These are phyloP conservation scores for Aspergillus brasiliensis DNA, from an alignment of 2,329 filamentous ascomycete species.

Conservation along the genomic window DNA sequence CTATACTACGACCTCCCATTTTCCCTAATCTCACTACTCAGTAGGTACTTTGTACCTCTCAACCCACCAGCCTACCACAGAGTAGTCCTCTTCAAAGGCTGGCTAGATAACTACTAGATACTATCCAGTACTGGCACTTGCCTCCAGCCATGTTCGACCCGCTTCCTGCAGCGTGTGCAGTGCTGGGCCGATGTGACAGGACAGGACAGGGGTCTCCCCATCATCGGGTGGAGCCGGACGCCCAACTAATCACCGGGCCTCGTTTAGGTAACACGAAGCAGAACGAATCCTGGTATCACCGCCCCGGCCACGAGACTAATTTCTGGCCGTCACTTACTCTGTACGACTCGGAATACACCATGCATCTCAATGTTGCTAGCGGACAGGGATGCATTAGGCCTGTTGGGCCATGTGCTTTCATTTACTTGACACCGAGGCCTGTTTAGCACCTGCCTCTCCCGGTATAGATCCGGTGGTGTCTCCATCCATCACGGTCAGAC, in stretches of 20 bases:
- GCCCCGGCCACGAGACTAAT: conserved; percentile 4
- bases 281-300: background rate
- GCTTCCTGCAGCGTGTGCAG: background rate
- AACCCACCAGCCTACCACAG: too few species aligned
- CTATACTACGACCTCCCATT: too few species aligned
- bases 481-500: background rate
- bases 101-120: too few species aligned
- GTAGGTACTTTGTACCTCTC: too few species aligned
- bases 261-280: background rate
- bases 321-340: background rate
- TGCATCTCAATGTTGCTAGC: background rate
- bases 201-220: background rate
- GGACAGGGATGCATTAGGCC: background rate
- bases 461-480: background rate
- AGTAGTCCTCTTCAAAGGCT: too few species aligned
- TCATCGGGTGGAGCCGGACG: background rate
- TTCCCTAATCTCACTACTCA: too few species aligned
- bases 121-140: too few species aligned
- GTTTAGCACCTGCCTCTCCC: conserved; percentile 1
- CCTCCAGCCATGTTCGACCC: background rate
- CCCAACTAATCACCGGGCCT: background rate
- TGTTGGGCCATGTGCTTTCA: conserved; percentile 8
- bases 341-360: background rate
- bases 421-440: conserved; percentile 3
- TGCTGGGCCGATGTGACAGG: background rate